Evolutionary conservation across 1,284 basidiomycete genomes (phyloP), one percentile per base, ranked within the genome.

Genomic region (Coniophora puteana): DNA sequence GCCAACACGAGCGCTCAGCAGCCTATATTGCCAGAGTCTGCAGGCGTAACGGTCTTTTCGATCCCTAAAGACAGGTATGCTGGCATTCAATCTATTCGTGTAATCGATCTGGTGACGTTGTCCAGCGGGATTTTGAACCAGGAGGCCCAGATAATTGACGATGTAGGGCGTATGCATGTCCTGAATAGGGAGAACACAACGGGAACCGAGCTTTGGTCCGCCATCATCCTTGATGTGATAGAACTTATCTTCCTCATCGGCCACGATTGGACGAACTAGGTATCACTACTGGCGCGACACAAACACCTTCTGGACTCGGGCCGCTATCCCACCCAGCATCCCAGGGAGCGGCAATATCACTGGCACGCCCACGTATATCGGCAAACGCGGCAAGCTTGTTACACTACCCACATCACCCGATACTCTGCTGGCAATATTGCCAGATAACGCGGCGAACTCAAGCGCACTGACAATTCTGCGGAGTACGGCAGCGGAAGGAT

Each of bases 131-230:
- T 72, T 22, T 47, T 71, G 18, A 72, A 71, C 43, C 67, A 71
- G 47, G 67, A 71, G 50, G 61, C 66, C 0, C 69, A 69, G 40
- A 63, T 62, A 6, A 50, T 71, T 12, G 68, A 67, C 38, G 38
- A 38, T 8, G 51, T 59, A 20, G 65, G 63, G 5, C 57, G 68
- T 7, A 48, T 71, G 11, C 69, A 72, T 38, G 67, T 71, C 0
- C 48, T 72, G 21, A 72, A 72, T 46, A 53, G 68, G 11, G 67
- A 72, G 51, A 68, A 68, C 44, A 64, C 58, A 5, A 67, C 66
- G 1, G 65, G 66, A 6, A 48, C 51, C 6, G 65, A 68, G 41
- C 59, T 55, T 50, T 70, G 66, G 67, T 68, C 18, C 26, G 11
- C 17, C n/a, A 13, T 21, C 8, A 21, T 40, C 8, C 17, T n/a